A percentile compares a stretch with the other conserved stretches of the same genome.
Conservation (phyloP, 805 yeast species). For the Candida palmyrensis region DNA sequence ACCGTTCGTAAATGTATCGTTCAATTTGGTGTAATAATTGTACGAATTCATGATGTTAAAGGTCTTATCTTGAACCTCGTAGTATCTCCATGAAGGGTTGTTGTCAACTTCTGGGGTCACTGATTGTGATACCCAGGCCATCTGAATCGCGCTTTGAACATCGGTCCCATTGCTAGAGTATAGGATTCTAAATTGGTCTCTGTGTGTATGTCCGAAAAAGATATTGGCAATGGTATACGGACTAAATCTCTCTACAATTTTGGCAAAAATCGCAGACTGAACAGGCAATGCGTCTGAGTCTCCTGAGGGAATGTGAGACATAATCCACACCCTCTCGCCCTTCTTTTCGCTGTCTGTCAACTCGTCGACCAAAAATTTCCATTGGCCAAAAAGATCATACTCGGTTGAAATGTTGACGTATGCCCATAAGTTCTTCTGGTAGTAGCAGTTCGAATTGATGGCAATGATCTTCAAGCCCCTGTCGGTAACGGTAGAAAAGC, state of each 20-base stretch:
- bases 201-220: slow-evolving; percentile 69
- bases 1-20: slow-evolving; percentile 48
- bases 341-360: slow-evolving; percentile 52
- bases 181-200: slow-evolving; percentile 59
- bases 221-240: slow-evolving; percentile 64
- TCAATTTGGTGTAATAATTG: slow-evolving; percentile 56
- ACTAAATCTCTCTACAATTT: slow-evolving; percentile 60
- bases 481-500: slow-evolving; percentile 51
- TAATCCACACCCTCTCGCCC: slow-evolving; percentile 67
- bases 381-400: slow-evolving; percentile 59
- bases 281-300: slow-evolving; percentile 54
- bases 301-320: slow-evolving; percentile 64
- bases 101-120: slow-evolving; percentile 55
- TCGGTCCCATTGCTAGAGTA: slow-evolving; percentile 44
- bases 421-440: slow-evolving; percentile 49
- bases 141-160: slow-evolving; percentile 43
- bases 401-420: slow-evolving; percentile 50
- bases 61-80: slow-evolving; percentile 57
- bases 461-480: slow-evolving; percentile 57
- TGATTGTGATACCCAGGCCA: slow-evolving; percentile 64
- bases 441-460: slow-evolving; percentile 64
- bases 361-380: slow-evolving; percentile 58
- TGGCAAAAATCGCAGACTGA: slow-evolving; percentile 50
- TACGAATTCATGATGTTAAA: slow-evolving; percentile 56
- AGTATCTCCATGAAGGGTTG: slow-evolving; percentile 72